Evolutionary conservation across 2,329 filamentous ascomycete species (phyloP).

Genomic region (Monosporascus sp.): DNA sequence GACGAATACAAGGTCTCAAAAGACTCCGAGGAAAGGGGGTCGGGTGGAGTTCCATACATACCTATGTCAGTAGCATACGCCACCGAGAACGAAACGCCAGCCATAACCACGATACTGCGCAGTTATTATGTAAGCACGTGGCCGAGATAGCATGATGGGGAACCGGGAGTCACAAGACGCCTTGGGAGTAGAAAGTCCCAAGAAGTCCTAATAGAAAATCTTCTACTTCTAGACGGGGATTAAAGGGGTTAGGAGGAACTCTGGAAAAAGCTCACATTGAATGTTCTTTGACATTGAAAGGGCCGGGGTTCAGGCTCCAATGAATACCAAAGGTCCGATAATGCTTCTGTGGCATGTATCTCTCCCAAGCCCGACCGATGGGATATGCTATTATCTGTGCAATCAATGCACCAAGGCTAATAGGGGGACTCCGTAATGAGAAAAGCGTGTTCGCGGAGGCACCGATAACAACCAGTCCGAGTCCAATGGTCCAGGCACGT

Average conservation of each 20-base stretch:
- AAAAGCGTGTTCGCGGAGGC: conserved; percentile 60
- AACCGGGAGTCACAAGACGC: too few relatives aligned
- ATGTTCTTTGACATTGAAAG: conserved; percentile 68
- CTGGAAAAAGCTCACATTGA: conserved; percentile 32
- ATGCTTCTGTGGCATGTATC: conserved; percentile 42
- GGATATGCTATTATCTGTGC: conserved; percentile 62
- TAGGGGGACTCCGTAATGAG: conserved; percentile 56
- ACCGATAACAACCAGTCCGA: conserved; percentile 49
- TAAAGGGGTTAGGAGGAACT: neutral
- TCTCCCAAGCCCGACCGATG: conserved; percentile 56
- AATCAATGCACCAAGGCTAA: conserved; percentile 54
- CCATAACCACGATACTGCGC: conserved; percentile 56
- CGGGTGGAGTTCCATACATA: neutral
- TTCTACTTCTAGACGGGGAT: too few relatives aligned
- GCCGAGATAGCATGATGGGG: too few relatives aligned
- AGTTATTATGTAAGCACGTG: too few relatives aligned
- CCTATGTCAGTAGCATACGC: conserved; percentile 68
- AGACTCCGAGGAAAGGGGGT: neutral
- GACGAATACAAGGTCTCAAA: too few relatives aligned
- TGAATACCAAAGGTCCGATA: conserved; percentile 47
- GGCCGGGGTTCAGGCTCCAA: conserved; percentile 60
- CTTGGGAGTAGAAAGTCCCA: too few relatives aligned
- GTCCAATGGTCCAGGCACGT: conserved; percentile 58
- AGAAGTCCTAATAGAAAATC: too few relatives aligned
- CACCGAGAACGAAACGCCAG: conserved; percentile 63